Percentiles rank a stretch among this genome's conserved stretches.
Conservation (phyloP, 139 green algal genomes). For the Haematococcus lacustris region DNA sequence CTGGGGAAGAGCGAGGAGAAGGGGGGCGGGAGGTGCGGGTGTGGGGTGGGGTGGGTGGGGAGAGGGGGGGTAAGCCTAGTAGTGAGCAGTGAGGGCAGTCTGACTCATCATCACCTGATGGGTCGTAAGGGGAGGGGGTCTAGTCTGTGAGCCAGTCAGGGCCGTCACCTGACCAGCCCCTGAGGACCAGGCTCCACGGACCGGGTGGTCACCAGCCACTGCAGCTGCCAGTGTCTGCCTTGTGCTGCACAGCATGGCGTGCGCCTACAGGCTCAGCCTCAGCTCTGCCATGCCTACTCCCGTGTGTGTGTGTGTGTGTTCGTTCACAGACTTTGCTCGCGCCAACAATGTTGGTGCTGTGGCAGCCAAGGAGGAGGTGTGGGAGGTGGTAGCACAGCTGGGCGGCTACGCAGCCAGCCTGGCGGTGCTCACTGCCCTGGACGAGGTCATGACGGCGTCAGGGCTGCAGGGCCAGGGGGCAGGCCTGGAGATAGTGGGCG, state of each 20-base stretch:
- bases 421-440: constrained; percentile 41
- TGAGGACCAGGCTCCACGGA: too few relatives aligned
- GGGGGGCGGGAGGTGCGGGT: too few relatives aligned
- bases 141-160: not conserved
- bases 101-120: too few relatives aligned
- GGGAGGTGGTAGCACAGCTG: constrained; percentile 64
- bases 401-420: constrained; percentile 58
- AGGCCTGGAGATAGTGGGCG: not conserved
- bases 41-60: too few relatives aligned
- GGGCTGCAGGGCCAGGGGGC: constrained; percentile 5
- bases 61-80: too few relatives aligned
- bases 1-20: too few relatives aligned
- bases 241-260: not conserved
- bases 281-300: not conserved
- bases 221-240: too few relatives aligned
- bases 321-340: constrained; percentile 56
- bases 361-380: constrained; percentile 77
- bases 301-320: not conserved
- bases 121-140: not conserved
- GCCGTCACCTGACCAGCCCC: too few relatives aligned
- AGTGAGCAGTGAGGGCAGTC: too few relatives aligned
- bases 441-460: constrained; percentile 10
- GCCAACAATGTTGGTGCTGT: constrained; percentile 80
- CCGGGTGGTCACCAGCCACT: too few relatives aligned
- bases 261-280: not conserved